phyloP scores from a whole-genome alignment of 257 asterid genomes.

The Nicotiana tomentosiformis region DNA sequence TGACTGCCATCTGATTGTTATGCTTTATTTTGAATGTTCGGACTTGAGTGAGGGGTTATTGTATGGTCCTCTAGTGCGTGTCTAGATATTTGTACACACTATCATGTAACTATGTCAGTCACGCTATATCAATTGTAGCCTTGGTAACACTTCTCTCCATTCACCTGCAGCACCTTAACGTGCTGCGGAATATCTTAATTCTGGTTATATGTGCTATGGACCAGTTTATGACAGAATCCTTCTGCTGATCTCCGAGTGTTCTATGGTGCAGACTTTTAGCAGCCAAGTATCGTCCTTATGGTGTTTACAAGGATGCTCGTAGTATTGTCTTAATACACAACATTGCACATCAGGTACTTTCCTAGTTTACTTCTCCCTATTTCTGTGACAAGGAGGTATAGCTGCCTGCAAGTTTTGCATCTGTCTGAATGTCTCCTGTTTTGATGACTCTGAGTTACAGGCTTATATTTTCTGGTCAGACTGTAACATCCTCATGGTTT shows the following conservation, averaged over 20 bases:
- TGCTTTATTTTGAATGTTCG: neutral
- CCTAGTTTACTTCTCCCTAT: neutral
- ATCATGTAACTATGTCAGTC: neutral
- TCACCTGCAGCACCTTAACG: neutral
- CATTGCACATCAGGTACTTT: slow-evolving; percentile 89
- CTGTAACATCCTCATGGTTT: slow-evolving; percentile 3
- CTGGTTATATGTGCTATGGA: neutral
- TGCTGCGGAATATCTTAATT: neutral
- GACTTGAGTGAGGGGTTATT: neutral
- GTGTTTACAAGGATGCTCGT: slow-evolving; percentile 94
- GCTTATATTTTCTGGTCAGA: neutral
- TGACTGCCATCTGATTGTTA: neutral
- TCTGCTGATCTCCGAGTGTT: neutral
- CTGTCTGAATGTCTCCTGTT: neutral
- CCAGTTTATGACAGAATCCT: slow-evolving; percentile 2
- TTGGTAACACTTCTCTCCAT: neutral
- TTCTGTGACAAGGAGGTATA: neutral
- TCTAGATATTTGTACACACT: neutral
- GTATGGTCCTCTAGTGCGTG: neutral
- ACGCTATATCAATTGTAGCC: neutral
- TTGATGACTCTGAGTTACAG: neutral
- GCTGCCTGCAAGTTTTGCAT: neutral
- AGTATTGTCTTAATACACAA: slow-evolving; percentile 79
- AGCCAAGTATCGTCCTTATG: slow-evolving; percentile 89
- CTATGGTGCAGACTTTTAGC: slow-evolving; percentile 66